Evolutionary conservation across 2,329 filamentous ascomycete genomes (phyloP), one percentile per base, ranked within the genome.

Genomic region (Alternaria gaisen): DNA sequence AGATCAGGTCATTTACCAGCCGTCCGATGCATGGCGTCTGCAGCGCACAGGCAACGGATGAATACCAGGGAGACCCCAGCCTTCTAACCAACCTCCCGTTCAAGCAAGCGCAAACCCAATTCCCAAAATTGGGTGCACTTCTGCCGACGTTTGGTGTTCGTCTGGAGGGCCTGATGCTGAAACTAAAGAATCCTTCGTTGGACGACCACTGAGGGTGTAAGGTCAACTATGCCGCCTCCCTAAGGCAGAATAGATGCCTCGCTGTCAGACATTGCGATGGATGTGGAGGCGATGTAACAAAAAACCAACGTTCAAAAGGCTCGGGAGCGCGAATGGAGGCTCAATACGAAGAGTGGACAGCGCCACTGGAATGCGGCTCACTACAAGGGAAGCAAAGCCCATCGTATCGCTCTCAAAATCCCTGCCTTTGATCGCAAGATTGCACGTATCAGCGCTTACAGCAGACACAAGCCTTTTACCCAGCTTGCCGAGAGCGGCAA

Each of bases 301-400:
- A 44, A 46, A 43, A 42, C 61, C 65, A 70, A 68, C 69, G 63
- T 40, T 18, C 41, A 43, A 53, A 61, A 59, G 60, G 48, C 36
- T 18, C 36, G 22, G 41, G 46, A 57, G 67, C 63, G 62, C 75
- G 67, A 73, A 76, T 75, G 40, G 68, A 72, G 69, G 60, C 66
- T 71, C 65, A 72, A 67, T 72, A 73, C 73, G 65, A 70, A 60
- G 26, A 52, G 64, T 58, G 51, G 59, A 50, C 66, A 64, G 67
- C 66, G 63, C 56, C 61, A 57, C 46, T 32, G 44, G 43, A 52
- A 70, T 76, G 73, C 74, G 74, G 74, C 72, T 77, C 73, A 69
- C 62, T 52, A 57, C 56, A 52, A 48, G 60, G 54, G 11, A 53
- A 50, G 58, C 63, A 66, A 60, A 14, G 62, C 62, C 44, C 65